Base-by-base conservation (phyloP, 176 grass and related monocot genomes). In the Hsuehochloa calcarea region DNA sequence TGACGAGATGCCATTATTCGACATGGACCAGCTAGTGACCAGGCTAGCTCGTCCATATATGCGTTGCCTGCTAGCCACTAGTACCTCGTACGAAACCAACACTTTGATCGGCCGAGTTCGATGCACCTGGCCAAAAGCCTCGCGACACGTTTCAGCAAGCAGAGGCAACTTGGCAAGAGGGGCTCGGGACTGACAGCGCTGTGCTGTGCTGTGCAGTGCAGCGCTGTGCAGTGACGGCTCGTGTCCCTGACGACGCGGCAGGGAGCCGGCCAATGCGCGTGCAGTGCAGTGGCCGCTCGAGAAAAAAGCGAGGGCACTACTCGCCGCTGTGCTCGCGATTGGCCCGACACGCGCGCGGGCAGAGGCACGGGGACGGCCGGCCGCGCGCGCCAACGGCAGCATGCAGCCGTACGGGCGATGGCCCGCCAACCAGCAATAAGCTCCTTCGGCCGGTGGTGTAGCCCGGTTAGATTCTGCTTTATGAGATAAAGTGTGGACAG, bases 81-180 rank as follows among this genome's bases (percentile, higher is more conserved):
- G 20, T 0, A 1, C 2, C 17, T 54, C 5, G 14, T 3, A 17
- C 70, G 45, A 5, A 25, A 5, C 70, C 46, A 9, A 34, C 26
- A 35, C 10, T 20, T 22, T 35, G 72, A 56, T 75, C 50, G n/a
- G 49, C 17, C 15, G 58, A 20, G 50, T 81, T 25, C 35, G 22
- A 26, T 39, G 65, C 47, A 81, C 64, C 64, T 68, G 47, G 31
- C 64, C 64, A 35, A 81, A 81, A 69, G 79, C 79, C 65, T 16
- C 13, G 35, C 8, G 49, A 43, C 65, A 66, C 46, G 71, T 51
- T 27, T 34, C 26, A 10, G 71, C 22, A 20, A 52, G 26, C 46
- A 74, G 26, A 34, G 46, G 14, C 46, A 52, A 35, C 9, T 47
- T 72, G 69, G 41, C 69, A 71, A 44, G 25, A 8, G 22, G 41